Evolutionary conservation across 179 eudicot species (phyloP), one percentile per base, ranked within the genome.

Genomic region (Drosera spatulata): DNA sequence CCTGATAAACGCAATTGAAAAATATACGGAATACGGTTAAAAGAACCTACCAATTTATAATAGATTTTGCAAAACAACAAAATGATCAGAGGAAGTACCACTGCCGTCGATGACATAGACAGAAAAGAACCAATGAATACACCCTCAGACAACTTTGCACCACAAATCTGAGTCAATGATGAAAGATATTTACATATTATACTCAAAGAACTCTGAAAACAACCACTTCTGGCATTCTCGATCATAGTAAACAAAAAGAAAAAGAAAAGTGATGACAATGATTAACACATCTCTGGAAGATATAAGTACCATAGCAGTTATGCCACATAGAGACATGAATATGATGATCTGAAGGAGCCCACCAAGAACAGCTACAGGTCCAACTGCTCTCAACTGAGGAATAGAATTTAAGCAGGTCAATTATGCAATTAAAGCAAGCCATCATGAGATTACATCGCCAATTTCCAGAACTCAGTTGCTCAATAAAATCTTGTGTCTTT

Each of bases 61-160:
- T 43, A 4, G 57, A 45, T 44, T 37, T 46, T 33, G 62, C 12
- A 15, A 58, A 55, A 53, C 57, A 41, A 67, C 56, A 44, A 37
- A 62, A 41, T 37, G 54, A 40, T 7, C 40, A 8, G 56, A 51
- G 58, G 56, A 61, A 37, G 61, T 76, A 93, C 99, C 93, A 93
- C 88, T 55, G 99, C 99, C 55, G 99, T 93, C 68, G 99, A 93
- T 52, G 99, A 93, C 99, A 93, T 93, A 52, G 99, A 93, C 22
- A 93, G 77, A 67, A 93, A 93, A 64, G 93, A 89, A 63, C 99
- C 99, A 67, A 93, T 87, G 80, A 93, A 93, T 59, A 93, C 70
- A 60, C 99, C 99, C 81, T 93, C 99, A 12, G 99, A 88, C 73
- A 93, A 72, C 67, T 84, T 81, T 67, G 90, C 99, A 63, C 99